Conservation (phyloP, 2,329 filamentous ascomycete genomes). For the Pseudovirgaria hyperparasitica region DNA sequence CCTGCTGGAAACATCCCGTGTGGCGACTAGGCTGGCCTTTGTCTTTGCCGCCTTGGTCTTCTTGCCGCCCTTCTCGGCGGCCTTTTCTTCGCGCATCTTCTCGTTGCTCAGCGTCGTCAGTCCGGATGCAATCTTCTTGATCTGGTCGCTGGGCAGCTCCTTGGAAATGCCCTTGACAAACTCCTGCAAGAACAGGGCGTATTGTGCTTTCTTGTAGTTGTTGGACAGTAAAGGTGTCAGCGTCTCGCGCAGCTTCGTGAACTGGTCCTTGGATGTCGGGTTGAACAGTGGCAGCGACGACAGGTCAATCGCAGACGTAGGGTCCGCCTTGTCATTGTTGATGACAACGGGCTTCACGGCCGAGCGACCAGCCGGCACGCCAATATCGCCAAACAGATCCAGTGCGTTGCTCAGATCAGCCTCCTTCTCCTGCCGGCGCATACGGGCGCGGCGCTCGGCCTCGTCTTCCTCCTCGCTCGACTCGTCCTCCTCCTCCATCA, state of each 20-base stretch:
- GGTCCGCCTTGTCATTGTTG: constrained; percentile 60
- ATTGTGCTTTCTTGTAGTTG: constrained; percentile 81
- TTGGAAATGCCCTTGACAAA: constrained; percentile 78
- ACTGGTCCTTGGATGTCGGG: constrained; percentile 76
- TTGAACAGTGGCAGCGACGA: constrained; percentile 74
- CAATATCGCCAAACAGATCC: constrained; percentile 73
- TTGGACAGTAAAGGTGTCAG: constrained; percentile 64
- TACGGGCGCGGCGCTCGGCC: constrained; percentile 57
- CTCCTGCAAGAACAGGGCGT: constrained; percentile 79
- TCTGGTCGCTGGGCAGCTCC: constrained; percentile 80
- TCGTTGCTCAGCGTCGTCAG: constrained; percentile 90
- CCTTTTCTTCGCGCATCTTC: constrained; percentile 98
- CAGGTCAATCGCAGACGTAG: constrained; percentile 69
- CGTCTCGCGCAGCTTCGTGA: constrained; percentile 63
- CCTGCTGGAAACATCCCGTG: constrained; percentile 39
- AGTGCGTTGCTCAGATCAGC: constrained; percentile 80
- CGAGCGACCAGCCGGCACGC: constrained; percentile 58
- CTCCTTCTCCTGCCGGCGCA: constrained; percentile 72
- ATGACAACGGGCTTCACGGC: constrained; percentile 54
- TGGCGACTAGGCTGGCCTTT: constrained; percentile 69
- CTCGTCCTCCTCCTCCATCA: constrained; percentile 43
- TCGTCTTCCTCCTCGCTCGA: constrained; percentile 59
- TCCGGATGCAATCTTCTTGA: constrained; percentile 86
- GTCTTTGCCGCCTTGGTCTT: constrained; percentile 95
- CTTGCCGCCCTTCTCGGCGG: constrained; percentile 84